Base-by-base conservation (phyloP, 306 rosid species). In the Chamaecrista fasciculata region DNA sequence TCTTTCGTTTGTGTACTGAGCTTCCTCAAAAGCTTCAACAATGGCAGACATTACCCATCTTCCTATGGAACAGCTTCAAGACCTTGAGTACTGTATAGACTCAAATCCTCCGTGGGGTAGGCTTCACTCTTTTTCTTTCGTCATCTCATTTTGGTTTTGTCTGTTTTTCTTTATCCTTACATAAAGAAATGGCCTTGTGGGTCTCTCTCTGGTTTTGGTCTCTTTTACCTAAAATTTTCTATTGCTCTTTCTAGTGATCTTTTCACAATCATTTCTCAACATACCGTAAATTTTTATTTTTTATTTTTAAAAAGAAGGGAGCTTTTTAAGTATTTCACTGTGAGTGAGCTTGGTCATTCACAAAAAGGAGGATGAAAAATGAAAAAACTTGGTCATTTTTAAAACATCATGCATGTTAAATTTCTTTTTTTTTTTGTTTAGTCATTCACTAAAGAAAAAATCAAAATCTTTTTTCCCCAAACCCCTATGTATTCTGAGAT, bases 101-200 rank as follows among this genome's bases (percentile, higher is more conserved):
- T 89, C 96, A 51, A 89, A 89, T 76, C 96, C 96, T 52, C 89
- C 91, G 8, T 87, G 93, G 93, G 89, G 96, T 89, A 87, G 8
- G 63, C 25, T 8, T 6, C 24, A 29, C 43, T 74, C 42, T 72
- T 46, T 65, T 56, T 59, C 51, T 63, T 16, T 59, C 16, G 3
- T 33, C 26, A 9, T 33, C 44, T 57, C 53, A 26, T 73, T 40
- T 66, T 10, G 15, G 42, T 33, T 56, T 46, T 69, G 16, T 71
- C 33, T 46, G 14, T 34, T 64, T 53, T n/a, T 68, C 31, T n/a
- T 33, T 33, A 2, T 53, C 20, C 6, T 8, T 25, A 15, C 59
- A 36, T 57, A 70, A 51, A 51, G 55, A 71, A 72, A 77, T 61
- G 76, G 71, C 10, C 47, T 31, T 65, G 24, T 39, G 72, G 61